phyloP scores from a whole-genome alignment of 371 early-diverging fungal species.

The Batrachochytrium dendrobatidis region DNA sequence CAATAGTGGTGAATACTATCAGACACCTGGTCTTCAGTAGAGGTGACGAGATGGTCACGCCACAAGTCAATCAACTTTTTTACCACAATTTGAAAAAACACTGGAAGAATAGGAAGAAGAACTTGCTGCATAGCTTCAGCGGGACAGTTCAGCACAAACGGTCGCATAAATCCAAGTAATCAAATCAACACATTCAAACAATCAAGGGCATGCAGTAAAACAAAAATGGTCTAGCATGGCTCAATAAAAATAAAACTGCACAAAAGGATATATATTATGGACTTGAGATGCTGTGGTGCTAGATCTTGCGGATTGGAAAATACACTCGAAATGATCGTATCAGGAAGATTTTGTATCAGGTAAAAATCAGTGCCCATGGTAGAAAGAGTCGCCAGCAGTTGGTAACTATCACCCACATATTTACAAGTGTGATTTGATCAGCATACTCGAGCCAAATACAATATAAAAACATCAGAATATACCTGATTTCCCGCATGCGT shows the following conservation, averaged over 20 bases:
- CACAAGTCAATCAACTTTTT: conserved; percentile 14
- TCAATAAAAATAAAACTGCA: not conserved
- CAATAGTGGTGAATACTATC: conserved; percentile 7
- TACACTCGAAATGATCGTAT: conserved; percentile 20
- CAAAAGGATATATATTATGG: conserved; percentile 21
- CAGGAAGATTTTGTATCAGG: conserved; percentile 21
- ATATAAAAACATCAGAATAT: not conserved
- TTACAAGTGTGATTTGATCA: too few species aligned
- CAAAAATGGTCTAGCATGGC: not conserved
- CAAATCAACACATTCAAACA: not conserved
- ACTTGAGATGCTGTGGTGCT: conserved; percentile 38
- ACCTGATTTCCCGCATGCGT: conserved; percentile 14
- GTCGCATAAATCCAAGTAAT: conserved; percentile 23
- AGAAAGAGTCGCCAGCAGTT: conserved; percentile 27
- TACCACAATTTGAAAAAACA: conserved; percentile 31
- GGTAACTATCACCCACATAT: conserved; percentile 28
- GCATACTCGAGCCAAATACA: too few species aligned
- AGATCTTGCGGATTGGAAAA: conserved; percentile 29
- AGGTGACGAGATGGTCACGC: not conserved
- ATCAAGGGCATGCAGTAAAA: not conserved
- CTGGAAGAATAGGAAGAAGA: conserved; percentile 31
- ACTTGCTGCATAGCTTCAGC: conserved; percentile 21
- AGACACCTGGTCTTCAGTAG: not conserved
- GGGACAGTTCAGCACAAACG: conserved; percentile 43
- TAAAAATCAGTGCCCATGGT: conserved; percentile 33